Conservation (phyloP, 495 filamentous ascomycete genomes). For the Halenospora varia region DNA sequence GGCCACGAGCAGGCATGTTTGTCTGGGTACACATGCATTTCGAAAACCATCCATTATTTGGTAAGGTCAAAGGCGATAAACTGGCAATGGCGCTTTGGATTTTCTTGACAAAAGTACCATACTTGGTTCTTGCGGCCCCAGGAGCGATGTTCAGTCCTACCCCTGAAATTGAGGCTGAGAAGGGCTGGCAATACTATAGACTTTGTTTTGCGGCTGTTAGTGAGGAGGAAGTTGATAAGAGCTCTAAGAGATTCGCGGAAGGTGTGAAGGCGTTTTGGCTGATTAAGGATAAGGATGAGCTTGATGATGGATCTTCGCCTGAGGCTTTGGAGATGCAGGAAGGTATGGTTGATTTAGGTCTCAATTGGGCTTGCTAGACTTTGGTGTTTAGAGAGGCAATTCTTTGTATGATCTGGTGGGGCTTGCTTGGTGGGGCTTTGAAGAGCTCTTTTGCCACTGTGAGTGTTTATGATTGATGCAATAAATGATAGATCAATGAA, state of each 20-base stretch:
- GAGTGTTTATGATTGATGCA: too few relatives aligned
- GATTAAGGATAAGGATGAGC: slow-evolving; percentile 58
- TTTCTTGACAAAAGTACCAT: slow-evolving; percentile 63
- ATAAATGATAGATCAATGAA: too few relatives aligned
- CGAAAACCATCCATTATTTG: slow-evolving; percentile 64
- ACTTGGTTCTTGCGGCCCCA: slow-evolving; percentile 59
- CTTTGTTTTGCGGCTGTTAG: slow-evolving; percentile 82
- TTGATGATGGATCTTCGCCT: slow-evolving; percentile 40
- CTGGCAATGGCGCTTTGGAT: slow-evolving; percentile 66
- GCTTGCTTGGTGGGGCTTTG: not conserved
- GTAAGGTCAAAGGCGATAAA: slow-evolving; percentile 34
- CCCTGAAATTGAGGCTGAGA: slow-evolving; percentile 42
- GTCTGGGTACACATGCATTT: slow-evolving; percentile 73
- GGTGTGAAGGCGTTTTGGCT: slow-evolving; percentile 73
- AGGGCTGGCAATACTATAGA: slow-evolving; percentile 65
- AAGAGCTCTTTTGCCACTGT: too few relatives aligned
- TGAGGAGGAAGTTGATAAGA: slow-evolving; percentile 57
- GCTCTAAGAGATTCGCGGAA: slow-evolving; percentile 57
- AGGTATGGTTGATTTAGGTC: slow-evolving; percentile 19
- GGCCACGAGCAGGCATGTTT: slow-evolving; percentile 92
- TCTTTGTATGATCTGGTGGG: not conserved
- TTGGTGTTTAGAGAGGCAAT: not conserved
- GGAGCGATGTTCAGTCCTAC: slow-evolving; percentile 71
- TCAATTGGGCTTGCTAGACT: slow-evolving; percentile 19
- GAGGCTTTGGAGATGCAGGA: not conserved